Conservation (phyloP, 106 monocot species). For the Acorus gramineus region DNA sequence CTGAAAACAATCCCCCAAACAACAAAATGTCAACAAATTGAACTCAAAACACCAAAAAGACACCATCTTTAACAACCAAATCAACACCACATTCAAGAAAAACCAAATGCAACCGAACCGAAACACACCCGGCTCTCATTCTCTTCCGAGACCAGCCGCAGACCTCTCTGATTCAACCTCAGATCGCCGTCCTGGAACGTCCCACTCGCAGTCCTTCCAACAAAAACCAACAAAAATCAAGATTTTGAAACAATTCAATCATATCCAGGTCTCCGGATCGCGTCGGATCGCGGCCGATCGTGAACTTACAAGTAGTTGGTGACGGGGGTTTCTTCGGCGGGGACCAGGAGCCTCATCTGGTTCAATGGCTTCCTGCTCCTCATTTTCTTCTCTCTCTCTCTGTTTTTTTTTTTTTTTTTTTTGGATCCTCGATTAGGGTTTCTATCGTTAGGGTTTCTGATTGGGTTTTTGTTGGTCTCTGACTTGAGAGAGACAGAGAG, state of each 20-base stretch:
- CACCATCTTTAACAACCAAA: background rate
- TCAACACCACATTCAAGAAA: background rate
- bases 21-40: no score
- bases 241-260: background rate
- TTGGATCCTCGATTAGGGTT: no score
- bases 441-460: no score
- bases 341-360: constrained; percentile 57
- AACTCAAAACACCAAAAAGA: background rate
- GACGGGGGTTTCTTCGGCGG: constrained; percentile 64
- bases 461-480: no score
- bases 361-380: constrained; percentile 57
- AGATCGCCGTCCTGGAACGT: constrained; percentile 91
- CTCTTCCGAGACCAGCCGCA: constrained; percentile 54
- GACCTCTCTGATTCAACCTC: constrained; percentile 64
- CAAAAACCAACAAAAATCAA: constrained; percentile 2
- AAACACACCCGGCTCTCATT: constrained; percentile 14
- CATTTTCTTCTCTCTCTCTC: constrained; percentile 28
- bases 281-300: no score
- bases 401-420: no score
- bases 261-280: no score
- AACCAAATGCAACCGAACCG: background rate
- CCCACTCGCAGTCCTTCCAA: constrained; percentile 80
- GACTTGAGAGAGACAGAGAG: no score
- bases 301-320: constrained; percentile 65
- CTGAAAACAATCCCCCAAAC: no score